Evolutionary conservation across 179 eudicot genomes (phyloP).

Genomic region (Spergularia azorica): DNA sequence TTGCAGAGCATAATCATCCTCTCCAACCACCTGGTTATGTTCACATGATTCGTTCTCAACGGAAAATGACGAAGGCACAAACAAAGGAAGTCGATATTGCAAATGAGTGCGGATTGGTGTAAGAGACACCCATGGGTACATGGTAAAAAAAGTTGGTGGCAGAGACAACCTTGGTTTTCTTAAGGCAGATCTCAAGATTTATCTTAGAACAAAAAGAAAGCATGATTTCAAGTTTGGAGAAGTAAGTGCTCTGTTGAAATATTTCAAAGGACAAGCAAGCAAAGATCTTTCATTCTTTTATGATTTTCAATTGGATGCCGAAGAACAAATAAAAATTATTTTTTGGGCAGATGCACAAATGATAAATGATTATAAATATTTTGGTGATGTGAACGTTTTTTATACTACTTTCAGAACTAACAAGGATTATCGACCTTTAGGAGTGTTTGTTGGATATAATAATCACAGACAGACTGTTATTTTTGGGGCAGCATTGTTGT

Average conservation of each 20-base stretch:
- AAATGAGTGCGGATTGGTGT: background rate
- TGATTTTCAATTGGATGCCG: conserved; percentile 4
- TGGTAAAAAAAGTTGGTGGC: background rate
- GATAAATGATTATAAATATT: background rate
- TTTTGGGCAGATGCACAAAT: background rate
- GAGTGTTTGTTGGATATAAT: background rate
- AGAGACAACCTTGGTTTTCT: background rate
- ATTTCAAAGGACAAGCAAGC: background rate
- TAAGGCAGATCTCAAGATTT: background rate
- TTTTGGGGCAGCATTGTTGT: background rate
- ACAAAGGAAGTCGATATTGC: background rate
- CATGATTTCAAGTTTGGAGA: background rate
- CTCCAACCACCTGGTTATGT: background rate
- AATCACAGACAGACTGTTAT: background rate
- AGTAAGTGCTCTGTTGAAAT: background rate
- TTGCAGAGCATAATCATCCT: conserved; percentile 3
- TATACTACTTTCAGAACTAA: background rate
- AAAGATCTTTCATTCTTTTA: background rate
- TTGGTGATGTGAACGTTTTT: background rate
- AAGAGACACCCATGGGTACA: background rate
- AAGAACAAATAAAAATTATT: background rate
- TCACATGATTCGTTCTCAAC: conserved; percentile 1
- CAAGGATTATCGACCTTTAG: background rate
- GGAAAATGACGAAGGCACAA: background rate
- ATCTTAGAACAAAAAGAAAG: background rate